A percentile compares a stretch with the other conserved stretches of the same genome.
These are phyloP conservation scores for Ophiostoma australiae DNA, from an alignment of 2,329 filamentous ascomycete species.

Conservation along the genomic window DNA sequence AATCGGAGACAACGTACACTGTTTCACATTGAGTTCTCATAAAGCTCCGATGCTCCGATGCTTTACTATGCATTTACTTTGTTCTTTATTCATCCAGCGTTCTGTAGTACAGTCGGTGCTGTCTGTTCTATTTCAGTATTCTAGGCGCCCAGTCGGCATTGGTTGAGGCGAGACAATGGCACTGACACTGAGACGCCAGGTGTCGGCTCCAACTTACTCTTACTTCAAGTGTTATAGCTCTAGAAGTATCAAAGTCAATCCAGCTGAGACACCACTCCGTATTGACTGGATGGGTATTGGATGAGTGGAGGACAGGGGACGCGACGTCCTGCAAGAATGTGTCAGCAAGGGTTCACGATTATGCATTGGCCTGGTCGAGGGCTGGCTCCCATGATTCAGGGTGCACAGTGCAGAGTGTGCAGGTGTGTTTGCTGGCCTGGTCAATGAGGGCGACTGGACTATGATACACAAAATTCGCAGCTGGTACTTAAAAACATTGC, in stretches of 20 bases:
- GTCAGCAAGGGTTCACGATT: constrained; percentile 6
- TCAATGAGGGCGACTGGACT: not conserved
- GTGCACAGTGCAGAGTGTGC: not conserved
- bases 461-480: not conserved
- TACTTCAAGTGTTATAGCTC: not conserved
- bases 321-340: constrained; percentile 1
- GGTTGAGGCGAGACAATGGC: not conserved
- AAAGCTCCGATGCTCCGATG: not conserved
- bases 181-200: not conserved
- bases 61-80: not conserved
- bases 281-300: not conserved
- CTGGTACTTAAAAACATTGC: not conserved
- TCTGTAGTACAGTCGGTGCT: not conserved
- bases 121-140: not conserved
- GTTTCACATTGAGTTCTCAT: not conserved
- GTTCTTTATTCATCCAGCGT: not conserved
- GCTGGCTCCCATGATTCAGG: not conserved
- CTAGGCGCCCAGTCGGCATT: constrained; percentile 5
- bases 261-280: constrained; percentile 5
- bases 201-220: not conserved
- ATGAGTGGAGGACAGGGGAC: constrained; percentile 11
- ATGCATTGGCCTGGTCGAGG: not conserved
- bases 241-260: not conserved
- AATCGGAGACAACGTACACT: not conserved
- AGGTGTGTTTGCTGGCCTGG: not conserved